Evolutionary conservation across 2,329 filamentous ascomycete species (phyloP), one percentile per base, ranked within the genome.

Genomic region (Ascochyta pisi): DNA sequence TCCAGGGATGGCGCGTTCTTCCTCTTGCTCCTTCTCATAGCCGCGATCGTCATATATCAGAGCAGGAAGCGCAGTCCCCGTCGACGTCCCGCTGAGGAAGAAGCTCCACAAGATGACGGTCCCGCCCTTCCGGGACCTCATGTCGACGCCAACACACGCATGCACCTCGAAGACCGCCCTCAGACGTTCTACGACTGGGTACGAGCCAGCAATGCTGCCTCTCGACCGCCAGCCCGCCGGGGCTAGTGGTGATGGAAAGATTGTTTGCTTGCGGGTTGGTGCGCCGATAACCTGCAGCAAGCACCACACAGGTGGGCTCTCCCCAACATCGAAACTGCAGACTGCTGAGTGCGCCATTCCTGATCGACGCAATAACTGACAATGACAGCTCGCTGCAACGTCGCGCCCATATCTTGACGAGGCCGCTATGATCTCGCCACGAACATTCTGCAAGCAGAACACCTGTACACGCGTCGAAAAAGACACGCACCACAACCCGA

Each of bases 111-210:
- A 12, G 33, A 35, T 7, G 6, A 41, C 8, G 24, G 37, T 35
- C 37, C 33, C 26, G 37, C 50, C 23, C 50, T 46, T 12, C 29
- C 37, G 42, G 37, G 29, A 34, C 37, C 42, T 41, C 42, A 47
- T n/a, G 31, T 47, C 42, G 22, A 35, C n/a, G 23, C 29, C 42
- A 42, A 37, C 50, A 47, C 42, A 12, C 29, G 50, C 37, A 12
- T 35, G 29, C 42, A 29, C 13, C 37, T 34, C 22, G 46, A 9
- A 15, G 22, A 34, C 27, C 22, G 29, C 13, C 29, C 35, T 19
- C 37, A 19, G 37, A 47, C 50, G 4, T 41, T 53, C 23, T 47
- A 37, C 23, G 50, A 27, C 34, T 53, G 37, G 26, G 50, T 41
- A 12, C 16, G 26, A 26, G 29, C 29, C 42, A 47, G 42, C 23